Conservation (phyloP, 768 basidiomycete genomes). For the Artomyces pyxidatus region DNA sequence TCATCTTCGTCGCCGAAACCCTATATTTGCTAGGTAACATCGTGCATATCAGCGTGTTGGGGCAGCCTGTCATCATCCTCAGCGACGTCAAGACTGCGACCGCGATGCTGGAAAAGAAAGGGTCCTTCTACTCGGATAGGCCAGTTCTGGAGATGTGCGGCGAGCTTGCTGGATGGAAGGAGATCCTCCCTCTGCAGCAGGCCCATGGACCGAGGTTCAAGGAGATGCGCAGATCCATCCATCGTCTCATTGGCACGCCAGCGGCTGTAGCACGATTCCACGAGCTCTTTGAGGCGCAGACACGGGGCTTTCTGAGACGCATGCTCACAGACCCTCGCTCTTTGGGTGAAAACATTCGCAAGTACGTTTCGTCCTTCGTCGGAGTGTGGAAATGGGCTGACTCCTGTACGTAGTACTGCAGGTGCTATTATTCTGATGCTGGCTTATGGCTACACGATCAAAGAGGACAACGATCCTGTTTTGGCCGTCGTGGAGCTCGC, state of each 20-base stretch:
- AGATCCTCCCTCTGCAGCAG: slow-evolving; percentile 33
- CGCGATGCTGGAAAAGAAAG: slow-evolving; percentile 41
- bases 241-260: slow-evolving; percentile 30
- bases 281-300: slow-evolving; percentile 9
- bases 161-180: slow-evolving; percentile 34
- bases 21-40: neutral
- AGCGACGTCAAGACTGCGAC: slow-evolving; percentile 32
- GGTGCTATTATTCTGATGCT: slow-evolving; percentile 2
- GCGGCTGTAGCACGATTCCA: neutral
- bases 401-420: neutral
- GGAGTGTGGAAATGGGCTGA: neutral
- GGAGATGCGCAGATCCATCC: slow-evolving; percentile 35
- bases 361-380: neutral
- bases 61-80: slow-evolving; percentile 39
- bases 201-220: slow-evolving; percentile 38
- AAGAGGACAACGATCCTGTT: neutral
- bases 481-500: neutral
- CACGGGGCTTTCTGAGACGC: slow-evolving; percentile 4
- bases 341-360: slow-evolving; percentile 3
- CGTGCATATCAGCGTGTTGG: slow-evolving; percentile 16
- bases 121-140: slow-evolving; percentile 39
- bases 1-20: neutral
- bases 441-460: slow-evolving; percentile 1
- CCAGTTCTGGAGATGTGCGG: slow-evolving; percentile 43
- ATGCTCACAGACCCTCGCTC: slow-evolving; percentile 3